Evolutionary conservation across 2,329 filamentous ascomycete species (phyloP).

Genomic region (Alternaria sp.): DNA sequence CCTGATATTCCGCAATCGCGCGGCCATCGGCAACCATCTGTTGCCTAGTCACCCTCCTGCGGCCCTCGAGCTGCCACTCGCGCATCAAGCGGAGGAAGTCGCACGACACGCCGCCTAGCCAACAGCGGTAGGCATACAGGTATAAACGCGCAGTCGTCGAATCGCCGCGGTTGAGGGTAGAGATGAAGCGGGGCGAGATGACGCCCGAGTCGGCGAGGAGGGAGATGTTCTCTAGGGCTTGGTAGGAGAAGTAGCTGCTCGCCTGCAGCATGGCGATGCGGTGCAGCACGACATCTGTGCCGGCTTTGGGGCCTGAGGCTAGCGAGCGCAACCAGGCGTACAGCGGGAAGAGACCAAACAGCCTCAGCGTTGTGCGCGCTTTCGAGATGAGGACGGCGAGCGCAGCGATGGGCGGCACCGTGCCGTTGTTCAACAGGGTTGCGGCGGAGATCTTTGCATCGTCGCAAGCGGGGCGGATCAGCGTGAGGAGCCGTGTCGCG

Average conservation of each 20-base stretch:
- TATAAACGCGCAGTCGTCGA: conserved; percentile 47
- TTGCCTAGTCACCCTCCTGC: conserved; percentile 37
- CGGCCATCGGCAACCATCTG: conserved; percentile 38
- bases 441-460: conserved; percentile 31
- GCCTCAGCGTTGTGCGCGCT: conserved; percentile 52
- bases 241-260: conserved; percentile 52
- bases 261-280: conserved; percentile 51
- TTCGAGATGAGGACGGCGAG: conserved; percentile 50
- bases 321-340: conserved; percentile 54
- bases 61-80: conserved; percentile 51
- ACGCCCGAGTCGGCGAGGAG: conserved; percentile 52
- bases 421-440: conserved; percentile 32
- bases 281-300: conserved; percentile 51
- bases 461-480: conserved; percentile 40
- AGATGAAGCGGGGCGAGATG: conserved; percentile 44
- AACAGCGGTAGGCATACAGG: conserved; percentile 51
- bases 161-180: conserved; percentile 46
- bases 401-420: conserved; percentile 42
- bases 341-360: conserved; percentile 52
- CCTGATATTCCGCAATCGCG: conserved; percentile 40
- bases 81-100: conserved; percentile 52
- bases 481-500: conserved; percentile 39
- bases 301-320: conserved; percentile 49
- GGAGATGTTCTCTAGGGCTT: conserved; percentile 53
- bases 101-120: conserved; percentile 52